Evolutionary conservation across 192 early-diverging fungal species (phyloP).

Genomic region (Backusella morwellensis): DNA sequence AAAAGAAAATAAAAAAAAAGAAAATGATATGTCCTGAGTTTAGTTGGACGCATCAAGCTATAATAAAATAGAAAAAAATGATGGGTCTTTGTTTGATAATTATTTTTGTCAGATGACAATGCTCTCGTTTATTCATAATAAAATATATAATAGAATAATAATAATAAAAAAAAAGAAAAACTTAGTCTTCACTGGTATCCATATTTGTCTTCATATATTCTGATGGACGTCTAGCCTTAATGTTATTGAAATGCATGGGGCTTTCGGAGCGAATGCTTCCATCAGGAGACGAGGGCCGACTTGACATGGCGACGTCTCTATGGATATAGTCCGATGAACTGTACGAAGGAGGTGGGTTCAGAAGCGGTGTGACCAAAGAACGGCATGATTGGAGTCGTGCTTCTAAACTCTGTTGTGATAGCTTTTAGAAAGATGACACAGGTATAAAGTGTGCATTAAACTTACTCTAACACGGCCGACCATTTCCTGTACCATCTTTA

Average conservation of each 20-base stretch:
- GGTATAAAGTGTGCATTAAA: not conserved
- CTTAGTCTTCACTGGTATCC: constrained; percentile 11
- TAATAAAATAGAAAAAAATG: not conserved
- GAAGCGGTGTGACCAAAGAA: constrained; percentile 69
- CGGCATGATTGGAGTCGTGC: constrained; percentile 71
- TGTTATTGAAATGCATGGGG: constrained; percentile 30
- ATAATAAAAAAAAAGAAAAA: too few relatives aligned
- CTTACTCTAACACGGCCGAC: constrained; percentile 72
- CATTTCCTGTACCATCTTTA: constrained; percentile 72
- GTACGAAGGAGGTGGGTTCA: constrained; percentile 54
- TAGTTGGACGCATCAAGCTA: not conserved
- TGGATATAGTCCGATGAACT: constrained; percentile 23
- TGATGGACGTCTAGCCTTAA: constrained; percentile 30
- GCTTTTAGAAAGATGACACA: not conserved
- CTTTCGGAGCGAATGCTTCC: constrained; percentile 17
- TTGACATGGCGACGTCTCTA: constrained; percentile 16
- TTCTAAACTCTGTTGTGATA: constrained; percentile 57
- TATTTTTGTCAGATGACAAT: not conserved
- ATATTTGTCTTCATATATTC: constrained; percentile 24
- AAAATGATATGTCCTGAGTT: not conserved
- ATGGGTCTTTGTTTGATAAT: not conserved
- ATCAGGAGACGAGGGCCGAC: constrained; percentile 17
- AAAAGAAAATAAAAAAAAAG: not conserved
- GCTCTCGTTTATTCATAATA: not conserved
- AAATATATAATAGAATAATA: not conserved